Evolutionary conservation across 306 rosid genomes (phyloP).

Genomic region (Pachyrhizus erosus): DNA sequence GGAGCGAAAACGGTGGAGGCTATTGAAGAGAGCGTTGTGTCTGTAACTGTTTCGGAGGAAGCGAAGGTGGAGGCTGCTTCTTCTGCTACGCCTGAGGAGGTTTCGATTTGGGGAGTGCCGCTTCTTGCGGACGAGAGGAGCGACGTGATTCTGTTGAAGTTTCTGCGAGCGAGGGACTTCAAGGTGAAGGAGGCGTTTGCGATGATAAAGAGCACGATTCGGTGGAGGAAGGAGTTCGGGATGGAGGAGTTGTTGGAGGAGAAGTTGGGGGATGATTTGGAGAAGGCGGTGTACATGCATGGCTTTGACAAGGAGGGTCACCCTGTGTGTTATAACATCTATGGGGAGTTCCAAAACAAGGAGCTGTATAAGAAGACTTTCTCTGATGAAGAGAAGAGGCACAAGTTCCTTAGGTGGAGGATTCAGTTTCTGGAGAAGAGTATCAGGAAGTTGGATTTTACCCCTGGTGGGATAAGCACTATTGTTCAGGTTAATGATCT

Average conservation of each 20-base stretch:
- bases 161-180: slow-evolving; percentile 74
- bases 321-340: slow-evolving; percentile 76
- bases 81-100: slow-evolving; percentile 43
- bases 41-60: slow-evolving; percentile 32
- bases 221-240: slow-evolving; percentile 67
- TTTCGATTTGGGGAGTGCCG: slow-evolving; percentile 70
- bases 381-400: slow-evolving; percentile 68
- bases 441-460: slow-evolving; percentile 66
- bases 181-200: slow-evolving; percentile 68
- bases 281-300: slow-evolving; percentile 63
- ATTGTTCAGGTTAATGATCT: slow-evolving; percentile 76
- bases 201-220: slow-evolving; percentile 74
- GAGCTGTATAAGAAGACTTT: slow-evolving; percentile 66
- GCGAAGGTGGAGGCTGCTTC: slow-evolving; percentile 9
- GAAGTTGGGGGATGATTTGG: slow-evolving; percentile 48
- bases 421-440: slow-evolving; percentile 73
- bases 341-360: slow-evolving; percentile 65
- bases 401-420: slow-evolving; percentile 64
- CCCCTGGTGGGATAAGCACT: slow-evolving; percentile 65
- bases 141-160: slow-evolving; percentile 71
- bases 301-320: slow-evolving; percentile 72
- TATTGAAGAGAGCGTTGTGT: slow-evolving; percentile 64
- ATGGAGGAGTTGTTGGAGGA: slow-evolving; percentile 63
- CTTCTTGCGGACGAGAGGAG: slow-evolving; percentile 63
- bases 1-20: slow-evolving; percentile 77